Base-by-base conservation (phyloP, 768 basidiomycete species). In the Amanita rimosa region DNA sequence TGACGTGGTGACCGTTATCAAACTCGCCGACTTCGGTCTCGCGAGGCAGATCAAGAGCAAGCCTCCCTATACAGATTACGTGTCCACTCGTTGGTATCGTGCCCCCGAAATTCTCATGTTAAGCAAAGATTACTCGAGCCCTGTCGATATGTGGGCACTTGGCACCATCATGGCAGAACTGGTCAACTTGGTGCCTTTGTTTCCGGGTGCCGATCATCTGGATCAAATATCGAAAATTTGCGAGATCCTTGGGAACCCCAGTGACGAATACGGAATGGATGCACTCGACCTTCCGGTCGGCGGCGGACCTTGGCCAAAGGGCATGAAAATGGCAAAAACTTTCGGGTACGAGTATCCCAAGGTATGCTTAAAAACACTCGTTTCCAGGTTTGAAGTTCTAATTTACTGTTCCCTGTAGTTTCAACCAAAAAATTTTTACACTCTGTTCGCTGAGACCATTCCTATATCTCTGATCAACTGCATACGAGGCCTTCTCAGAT, bases 101-200 rank as follows among this genome's bases (percentile, higher is more conserved):
- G 96, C 96, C 0, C 96, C 96, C 13, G 96, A 99, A 64, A 93
- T 99, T 14, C 73, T 99, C 26, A 75, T 99, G 35, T 74, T 90
- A 52, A 91, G 89, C 58, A 78, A 82, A 49, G 87, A 97, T 63
- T 99, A 99, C 61, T 94, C 91, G 8, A 88, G 87, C 59, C 93
- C 96, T 3, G 95, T 99, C 21, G 96, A 99, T 59, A 92, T 98
- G 88, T 99, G 96, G 96, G 96, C 96, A 3, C 70, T 99, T 47
- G 96, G 96, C 13, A 95, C 96, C 6, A 99, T 99, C 65, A 85
- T 99, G 79, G 91, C 94, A 6, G 96, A 99, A 64, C 72, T 97
- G 49, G 76, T 96, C 67, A 98, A 95, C 62, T 76, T 99, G 51
- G 84, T 88, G 53, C 95, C 96, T 5, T 68, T 99, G 37, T 99